phyloP scores from a whole-genome alignment of 164 flowering plant species.

The Berberis vulgaris region DNA sequence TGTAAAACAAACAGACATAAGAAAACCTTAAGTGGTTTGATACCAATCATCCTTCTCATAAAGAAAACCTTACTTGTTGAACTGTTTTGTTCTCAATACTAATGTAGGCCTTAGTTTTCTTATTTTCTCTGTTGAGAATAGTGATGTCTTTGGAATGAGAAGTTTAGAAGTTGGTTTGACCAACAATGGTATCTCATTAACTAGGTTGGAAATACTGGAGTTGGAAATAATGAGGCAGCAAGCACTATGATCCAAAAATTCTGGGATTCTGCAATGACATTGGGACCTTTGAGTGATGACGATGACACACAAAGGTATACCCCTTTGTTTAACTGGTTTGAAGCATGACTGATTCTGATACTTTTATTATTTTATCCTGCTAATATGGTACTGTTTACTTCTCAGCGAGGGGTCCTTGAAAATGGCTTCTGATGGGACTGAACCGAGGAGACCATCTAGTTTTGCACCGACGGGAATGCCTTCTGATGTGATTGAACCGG shows the following conservation, averaged over 20 bases:
- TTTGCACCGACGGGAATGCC: constrained; percentile 33
- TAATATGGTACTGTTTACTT: constrained; percentile 1
- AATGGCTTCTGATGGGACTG: constrained; percentile 69
- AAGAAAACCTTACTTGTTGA: no score
- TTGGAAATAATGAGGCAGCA: constrained; percentile 49
- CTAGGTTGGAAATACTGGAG: constrained; percentile 70
- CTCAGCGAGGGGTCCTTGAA: constrained; percentile 77
- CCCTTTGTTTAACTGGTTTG: not conserved
- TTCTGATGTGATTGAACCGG: constrained; percentile 65
- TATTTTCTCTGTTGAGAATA: not conserved
- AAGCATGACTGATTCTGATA: constrained; percentile 1
- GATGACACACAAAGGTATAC: constrained; percentile 67
- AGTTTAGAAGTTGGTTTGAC: not conserved
- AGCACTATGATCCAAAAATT: constrained; percentile 81
- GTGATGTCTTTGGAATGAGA: not conserved
- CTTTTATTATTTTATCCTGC: constrained; percentile 8
- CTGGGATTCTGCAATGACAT: constrained; percentile 92
- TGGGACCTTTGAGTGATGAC: constrained; percentile 58
- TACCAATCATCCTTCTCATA: no score
- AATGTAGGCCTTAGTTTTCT: not conserved
- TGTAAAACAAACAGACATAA: no score
- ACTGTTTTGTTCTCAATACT: not conserved
- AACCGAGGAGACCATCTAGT: constrained; percentile 42
- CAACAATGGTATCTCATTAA: not conserved
- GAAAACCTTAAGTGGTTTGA: no score